phyloP scores from a whole-genome alignment of 306 rosid species.

The Ceratonia siliqua region DNA sequence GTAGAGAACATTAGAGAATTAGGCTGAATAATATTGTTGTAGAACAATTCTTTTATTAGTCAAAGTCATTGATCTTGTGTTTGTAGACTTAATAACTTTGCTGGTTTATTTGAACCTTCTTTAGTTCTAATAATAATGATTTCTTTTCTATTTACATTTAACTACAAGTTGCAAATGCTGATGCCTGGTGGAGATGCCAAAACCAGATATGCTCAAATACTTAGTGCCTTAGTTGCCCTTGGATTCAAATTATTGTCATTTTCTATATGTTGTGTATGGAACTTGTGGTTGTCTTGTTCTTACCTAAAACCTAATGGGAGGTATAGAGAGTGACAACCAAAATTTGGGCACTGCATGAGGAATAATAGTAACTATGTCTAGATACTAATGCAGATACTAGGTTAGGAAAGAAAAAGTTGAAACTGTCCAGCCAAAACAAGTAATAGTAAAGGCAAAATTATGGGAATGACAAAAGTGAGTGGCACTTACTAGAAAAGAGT shows the following conservation, averaged over 20 bases:
- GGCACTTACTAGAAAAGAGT: too few relatives aligned
- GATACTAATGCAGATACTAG: too few relatives aligned
- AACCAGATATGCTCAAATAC: too few relatives aligned
- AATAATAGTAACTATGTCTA: conserved; percentile 29
- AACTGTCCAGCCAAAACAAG: too few relatives aligned
- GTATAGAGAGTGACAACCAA: not conserved
- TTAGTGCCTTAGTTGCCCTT: too few relatives aligned
- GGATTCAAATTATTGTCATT: too few relatives aligned
- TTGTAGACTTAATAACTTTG: not conserved
- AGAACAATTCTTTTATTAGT: conserved; percentile 5
- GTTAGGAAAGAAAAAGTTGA: conserved; percentile 12
- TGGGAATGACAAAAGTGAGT: too few relatives aligned
- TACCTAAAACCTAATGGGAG: conserved; percentile 31
- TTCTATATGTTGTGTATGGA: conserved; percentile 14
- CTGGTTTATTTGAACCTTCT: not conserved
- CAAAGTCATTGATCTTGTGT: conserved; percentile 12
- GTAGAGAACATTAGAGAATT: not conserved
- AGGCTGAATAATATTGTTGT: conserved; percentile 10
- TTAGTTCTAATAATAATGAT: conserved; percentile 10
- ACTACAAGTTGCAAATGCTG: conserved; percentile 28
- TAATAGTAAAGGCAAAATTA: too few relatives aligned
- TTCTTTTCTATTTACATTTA: conserved; percentile 5
- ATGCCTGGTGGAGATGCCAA: not conserved
- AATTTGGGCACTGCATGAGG: not conserved
- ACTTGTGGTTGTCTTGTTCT: conserved; percentile 29